Evolutionary conservation across 139 green algal genomes (phyloP), one percentile per base, ranked within the genome.

Genomic region (Yamagishiella unicocca): DNA sequence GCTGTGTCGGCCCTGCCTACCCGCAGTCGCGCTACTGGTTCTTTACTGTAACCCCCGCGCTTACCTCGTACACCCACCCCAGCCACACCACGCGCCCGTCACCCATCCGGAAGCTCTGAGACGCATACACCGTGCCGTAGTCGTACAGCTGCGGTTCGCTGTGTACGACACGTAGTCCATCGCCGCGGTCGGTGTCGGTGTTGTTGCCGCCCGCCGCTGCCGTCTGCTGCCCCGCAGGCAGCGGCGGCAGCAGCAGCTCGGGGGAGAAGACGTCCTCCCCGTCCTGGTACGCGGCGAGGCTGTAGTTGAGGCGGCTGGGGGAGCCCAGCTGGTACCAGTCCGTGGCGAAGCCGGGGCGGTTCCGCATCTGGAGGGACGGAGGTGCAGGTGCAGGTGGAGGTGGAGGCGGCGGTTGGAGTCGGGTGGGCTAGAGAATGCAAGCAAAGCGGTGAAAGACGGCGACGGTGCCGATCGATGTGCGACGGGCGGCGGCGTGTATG

Each of bases 71-170:
- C 38, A 90, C 87, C 89, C 90, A 93, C 2, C 85, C 90, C 2
- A 91, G 21, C 90, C 90, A 93, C 55, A 91, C 17, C 46, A 45
- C 8, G n/a, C 87, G 55, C 31, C 86, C 86, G 58, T 90, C 85
- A 7, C 24, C 58, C 46, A 83, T 35, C 0, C n/a, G 9, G 54
- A 92, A 90, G 29, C 50, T 82, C 74, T 92, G 92, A 43, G 38
- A 77, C 10, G 91, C 91, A 43, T 94, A 94, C 38, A 94, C 74
- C 6, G 55, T 66, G 25, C 91, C 91, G 50, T 89, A 91, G 70
- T 94, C 91, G 6, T 88, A 25, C 53, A 68, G 81, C 33, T 58
- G 76, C 9, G 78, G 76, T 5, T 55, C 29, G 37, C 82, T 86
- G 42, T 17, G 53, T 9, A 87, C 31, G 0, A 40, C 31, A 0